Evolutionary conservation across 805 yeast genomes (phyloP), one percentile per base, ranked within the genome.

Genomic region (Cyberlindnera japonica): DNA sequence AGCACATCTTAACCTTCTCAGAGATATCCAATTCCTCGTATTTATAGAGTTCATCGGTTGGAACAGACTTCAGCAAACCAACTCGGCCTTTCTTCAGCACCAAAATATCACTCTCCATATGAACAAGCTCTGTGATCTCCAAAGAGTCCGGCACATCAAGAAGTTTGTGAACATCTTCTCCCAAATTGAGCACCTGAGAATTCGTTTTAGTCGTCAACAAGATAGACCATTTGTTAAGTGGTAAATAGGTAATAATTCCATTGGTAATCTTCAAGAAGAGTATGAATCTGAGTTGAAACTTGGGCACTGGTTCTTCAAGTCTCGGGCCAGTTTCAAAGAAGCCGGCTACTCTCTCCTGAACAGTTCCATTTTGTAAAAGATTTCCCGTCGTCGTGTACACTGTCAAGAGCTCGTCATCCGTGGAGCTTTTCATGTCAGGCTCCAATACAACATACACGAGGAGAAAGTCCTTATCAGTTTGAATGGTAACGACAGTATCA

Each of bases 381-480:
- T 45, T 46, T 11, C 55, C 50, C 1, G 36, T 13, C 13, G 33
- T 25, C 25, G 51, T 43, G 37, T 51, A 55, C 2, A 54, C 54
- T 0, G 48, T 28, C 17, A 55, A 26, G 8, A 53, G 17, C 29
- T 57, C 62, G 17, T 54, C 55, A n/a, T 51, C 48, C 2, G 37
- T 21, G 12, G 37, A 19, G 38, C 29, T 21, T 33, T 32, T n/a
- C 13, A 22, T 6, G 39, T 39, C 26, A 24, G 38, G 38, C 13
- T 19, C 44, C 12, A 31, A 16, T 4, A 59, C 31, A 28, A 65
- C 63, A 43, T 64, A 71, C 4, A 71, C 60, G 29, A 71, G 50
- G 10, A 72, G 42, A 44, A 58, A 69, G 34, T 61, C 56, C 15
- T 42, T 34, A 15, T 58, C 55, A 0, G 76, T 71, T 38, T 62